Conservation (phyloP, 352 stramenopile species). For the Phytophthora cactorum region DNA sequence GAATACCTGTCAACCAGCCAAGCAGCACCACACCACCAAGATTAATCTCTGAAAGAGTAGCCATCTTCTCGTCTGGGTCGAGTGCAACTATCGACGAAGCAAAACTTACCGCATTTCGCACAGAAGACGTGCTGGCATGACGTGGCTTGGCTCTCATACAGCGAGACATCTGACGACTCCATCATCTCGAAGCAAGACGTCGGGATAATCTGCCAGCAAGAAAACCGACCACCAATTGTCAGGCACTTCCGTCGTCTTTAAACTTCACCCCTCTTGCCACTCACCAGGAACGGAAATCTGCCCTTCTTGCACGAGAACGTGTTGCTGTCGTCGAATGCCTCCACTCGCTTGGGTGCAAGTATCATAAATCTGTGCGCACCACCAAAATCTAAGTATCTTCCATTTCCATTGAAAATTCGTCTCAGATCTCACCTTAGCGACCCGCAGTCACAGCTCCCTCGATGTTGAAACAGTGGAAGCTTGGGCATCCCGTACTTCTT, state of each 20-base stretch:
- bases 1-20: conserved; percentile 50
- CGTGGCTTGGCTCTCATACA: conserved; percentile 77
- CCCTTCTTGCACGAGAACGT: conserved; percentile 85
- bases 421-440: conserved; percentile 48
- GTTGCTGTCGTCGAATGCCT: conserved; percentile 86
- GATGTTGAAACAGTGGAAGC: conserved; percentile 77
- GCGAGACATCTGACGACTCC: conserved; percentile 62
- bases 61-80: conserved; percentile 3
- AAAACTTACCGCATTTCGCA: conserved; percentile 67
- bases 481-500: conserved; percentile 82
- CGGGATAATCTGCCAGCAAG: conserved; percentile 56
- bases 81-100: conserved; percentile 3
- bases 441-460: conserved; percentile 74
- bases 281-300: conserved; percentile 77
- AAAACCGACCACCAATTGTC: conserved; percentile 5
- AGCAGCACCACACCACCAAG: not conserved
- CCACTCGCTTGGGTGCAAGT: conserved; percentile 74
- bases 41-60: conserved; percentile 16
- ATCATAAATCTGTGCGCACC: conserved; percentile 63
- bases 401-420: not conserved
- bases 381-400: conserved; percentile 17
- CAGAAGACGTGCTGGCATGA: conserved; percentile 83
- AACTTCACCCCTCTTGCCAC: conserved; percentile 3
- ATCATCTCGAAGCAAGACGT: conserved; percentile 85
- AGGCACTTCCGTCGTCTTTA: not conserved